These are phyloP conservation scores for Fusarium sp. DNA, from an alignment of 2,329 filamentous ascomycete species.

Conservation along the genomic window DNA sequence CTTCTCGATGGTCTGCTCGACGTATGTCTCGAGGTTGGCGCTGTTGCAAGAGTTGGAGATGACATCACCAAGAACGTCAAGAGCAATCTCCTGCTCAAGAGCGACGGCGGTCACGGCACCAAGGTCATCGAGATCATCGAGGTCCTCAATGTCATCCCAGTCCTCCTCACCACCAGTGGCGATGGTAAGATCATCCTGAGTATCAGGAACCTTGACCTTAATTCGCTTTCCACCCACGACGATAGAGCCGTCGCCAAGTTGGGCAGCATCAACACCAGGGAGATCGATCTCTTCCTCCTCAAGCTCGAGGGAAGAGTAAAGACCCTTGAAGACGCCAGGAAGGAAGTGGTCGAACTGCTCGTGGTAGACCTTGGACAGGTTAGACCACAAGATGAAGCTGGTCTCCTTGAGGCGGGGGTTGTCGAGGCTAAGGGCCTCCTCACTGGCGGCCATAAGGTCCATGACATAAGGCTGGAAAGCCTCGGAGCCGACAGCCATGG, in stretches of 20 bases:
- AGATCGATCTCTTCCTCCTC: slow-evolving; percentile 89
- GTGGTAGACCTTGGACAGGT: slow-evolving; percentile 92
- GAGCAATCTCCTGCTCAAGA: slow-evolving; percentile 96
- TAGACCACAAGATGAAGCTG: slow-evolving; percentile 97
- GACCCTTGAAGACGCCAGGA: slow-evolving; percentile 80
- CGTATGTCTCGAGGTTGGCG: slow-evolving; percentile 80
- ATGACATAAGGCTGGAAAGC: slow-evolving; percentile 92
- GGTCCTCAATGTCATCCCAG: slow-evolving; percentile 77
- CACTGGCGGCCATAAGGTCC: slow-evolving; percentile 90
- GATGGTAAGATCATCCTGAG: slow-evolving; percentile 67
- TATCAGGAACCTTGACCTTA: slow-evolving; percentile 75
- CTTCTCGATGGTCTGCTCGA: slow-evolving; percentile 88
- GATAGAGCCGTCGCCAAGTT: slow-evolving; percentile 81
- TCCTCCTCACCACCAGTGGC: slow-evolving; percentile 68
- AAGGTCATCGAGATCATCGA: slow-evolving; percentile 87
- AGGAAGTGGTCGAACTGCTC: slow-evolving; percentile 85
- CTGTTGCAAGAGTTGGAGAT: slow-evolving; percentile 86
- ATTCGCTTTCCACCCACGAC: slow-evolving; percentile 86
- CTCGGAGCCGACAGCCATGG: slow-evolving; percentile 85
- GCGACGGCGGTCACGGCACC: slow-evolving; percentile 89
- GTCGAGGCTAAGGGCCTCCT: slow-evolving; percentile 89
- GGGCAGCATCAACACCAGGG: slow-evolving; percentile 67
- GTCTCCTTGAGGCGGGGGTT: slow-evolving; percentile 94
- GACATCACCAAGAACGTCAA: slow-evolving; percentile 94
- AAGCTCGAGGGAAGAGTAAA: slow-evolving; percentile 87